Conservation (phyloP, 2,329 filamentous ascomycete species). For the Xylariaceae sp. region DNA sequence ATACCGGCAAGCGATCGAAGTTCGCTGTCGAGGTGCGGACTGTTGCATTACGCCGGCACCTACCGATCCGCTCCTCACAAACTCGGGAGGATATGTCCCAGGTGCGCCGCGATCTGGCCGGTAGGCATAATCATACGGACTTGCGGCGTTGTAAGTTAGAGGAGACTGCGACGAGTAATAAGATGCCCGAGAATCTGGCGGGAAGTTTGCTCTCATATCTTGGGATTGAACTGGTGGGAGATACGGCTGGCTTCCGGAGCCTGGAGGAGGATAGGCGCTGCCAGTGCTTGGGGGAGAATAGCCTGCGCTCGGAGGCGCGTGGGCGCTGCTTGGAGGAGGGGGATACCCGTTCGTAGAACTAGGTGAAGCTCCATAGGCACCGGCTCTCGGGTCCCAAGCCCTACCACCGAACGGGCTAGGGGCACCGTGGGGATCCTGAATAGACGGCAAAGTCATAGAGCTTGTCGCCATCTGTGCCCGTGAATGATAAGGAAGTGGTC, state of each 20-base stretch:
- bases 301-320: slow-evolving; percentile 19
- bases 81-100: slow-evolving; percentile 36
- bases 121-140: slow-evolving; percentile 38
- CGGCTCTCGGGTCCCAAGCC: slow-evolving; percentile 39
- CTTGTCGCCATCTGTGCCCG: slow-evolving; percentile 45
- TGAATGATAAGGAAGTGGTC: slow-evolving; percentile 34
- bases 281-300: slow-evolving; percentile 32
- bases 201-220: slow-evolving; percentile 38
- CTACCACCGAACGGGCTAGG: slow-evolving; percentile 28
- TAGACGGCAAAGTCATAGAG: slow-evolving; percentile 52
- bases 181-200: slow-evolving; percentile 42
- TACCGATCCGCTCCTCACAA: slow-evolving; percentile 38
- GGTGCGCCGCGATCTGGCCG: slow-evolving; percentile 36
- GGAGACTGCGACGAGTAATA: slow-evolving; percentile 28
- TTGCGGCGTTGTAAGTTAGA: slow-evolving; percentile 22
- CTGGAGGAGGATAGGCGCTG: slow-evolving; percentile 30
- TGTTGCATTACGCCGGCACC: slow-evolving; percentile 47
- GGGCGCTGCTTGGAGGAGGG: slow-evolving; percentile 35
- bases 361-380: slow-evolving; percentile 46
- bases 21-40: slow-evolving; percentile 60
- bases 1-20: slow-evolving; percentile 63
- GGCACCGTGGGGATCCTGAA: slow-evolving; percentile 48
- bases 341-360: slow-evolving; percentile 51
- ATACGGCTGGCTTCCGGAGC: slow-evolving; percentile 24
- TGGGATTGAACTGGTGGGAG: slow-evolving; percentile 38